Percentiles rank a stretch among this genome's conserved stretches.
These are phyloP conservation scores for Erucastrum elatum DNA, from an alignment of 345 rosid genomes.

Conservation along the genomic window DNA sequence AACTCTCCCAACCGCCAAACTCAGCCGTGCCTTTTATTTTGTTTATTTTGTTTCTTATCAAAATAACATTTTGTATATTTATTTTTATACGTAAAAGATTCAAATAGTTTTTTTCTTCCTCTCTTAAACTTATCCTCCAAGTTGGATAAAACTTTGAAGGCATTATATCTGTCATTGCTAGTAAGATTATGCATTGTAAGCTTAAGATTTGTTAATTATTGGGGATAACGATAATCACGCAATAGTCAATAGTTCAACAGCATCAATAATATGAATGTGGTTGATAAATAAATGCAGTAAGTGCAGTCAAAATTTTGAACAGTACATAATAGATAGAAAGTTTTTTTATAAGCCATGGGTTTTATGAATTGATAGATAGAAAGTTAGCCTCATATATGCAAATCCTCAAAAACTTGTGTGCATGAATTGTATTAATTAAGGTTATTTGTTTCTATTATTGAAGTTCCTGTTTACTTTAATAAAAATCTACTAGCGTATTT, in stretches of 20 bases:
- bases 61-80: not conserved
- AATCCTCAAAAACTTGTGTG: not conserved
- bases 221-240: not conserved
- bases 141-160: not conserved
- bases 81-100: not conserved
- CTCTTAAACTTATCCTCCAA: conserved; percentile 12
- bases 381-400: not conserved
- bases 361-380: not conserved
- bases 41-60: not conserved
- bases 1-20: conserved; percentile 40
- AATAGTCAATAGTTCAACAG: not conserved
- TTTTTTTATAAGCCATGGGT: too few species aligned
- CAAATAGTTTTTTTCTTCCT: not conserved
- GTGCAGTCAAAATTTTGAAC: not conserved
- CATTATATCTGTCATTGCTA: not conserved
- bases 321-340: not conserved
- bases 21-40: conserved; percentile 25
- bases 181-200: not conserved
- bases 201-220: not conserved
- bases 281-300: not conserved
- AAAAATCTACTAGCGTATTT: not conserved
- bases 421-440: not conserved
- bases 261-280: not conserved
- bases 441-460: not conserved
- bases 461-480: not conserved